A percentile compares a stretch with the other conserved stretches of the same genome.
Conservation (phyloP, 2,329 filamentous ascomycete genomes). For the Zymoseptoria brevis region DNA sequence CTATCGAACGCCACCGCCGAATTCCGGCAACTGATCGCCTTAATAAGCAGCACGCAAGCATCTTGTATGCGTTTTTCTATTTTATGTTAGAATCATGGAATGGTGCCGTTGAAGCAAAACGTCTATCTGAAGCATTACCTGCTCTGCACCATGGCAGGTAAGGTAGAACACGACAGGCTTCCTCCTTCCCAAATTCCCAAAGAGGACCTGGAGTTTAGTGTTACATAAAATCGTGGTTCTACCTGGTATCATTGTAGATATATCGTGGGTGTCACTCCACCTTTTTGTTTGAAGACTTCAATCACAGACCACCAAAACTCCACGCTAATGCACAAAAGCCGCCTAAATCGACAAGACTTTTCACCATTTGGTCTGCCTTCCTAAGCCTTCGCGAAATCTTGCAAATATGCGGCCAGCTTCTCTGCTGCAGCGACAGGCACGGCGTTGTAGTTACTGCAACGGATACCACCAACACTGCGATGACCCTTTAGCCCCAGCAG, state of each 20-base stretch:
- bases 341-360: neutral
- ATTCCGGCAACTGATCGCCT: neutral
- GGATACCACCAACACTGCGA: conserved; percentile 75
- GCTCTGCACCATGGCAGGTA: too few relatives aligned
- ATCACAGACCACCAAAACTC: neutral
- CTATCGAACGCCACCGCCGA: neutral
- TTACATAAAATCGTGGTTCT: neutral
- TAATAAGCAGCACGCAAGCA: neutral
- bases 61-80: neutral
- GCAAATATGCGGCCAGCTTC: conserved; percentile 59
- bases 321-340: neutral
- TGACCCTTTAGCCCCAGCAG: conserved; percentile 83
- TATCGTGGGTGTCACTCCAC: neutral
- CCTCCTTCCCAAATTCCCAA: too few relatives aligned
- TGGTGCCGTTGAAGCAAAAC: too few relatives aligned
- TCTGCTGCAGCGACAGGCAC: conserved; percentile 60
- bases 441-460: conserved; percentile 84
- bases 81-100: neutral
- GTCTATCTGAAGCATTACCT: too few relatives aligned
- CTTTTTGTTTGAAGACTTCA: neutral
- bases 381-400: conserved; percentile 44
- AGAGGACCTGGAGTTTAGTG: too few relatives aligned
- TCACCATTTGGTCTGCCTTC: neutral
- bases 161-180: too few relatives aligned
- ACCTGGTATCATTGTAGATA: neutral